Conservation (phyloP, 371 early-diverging fungal species). For the Massospora cicadina region DNA sequence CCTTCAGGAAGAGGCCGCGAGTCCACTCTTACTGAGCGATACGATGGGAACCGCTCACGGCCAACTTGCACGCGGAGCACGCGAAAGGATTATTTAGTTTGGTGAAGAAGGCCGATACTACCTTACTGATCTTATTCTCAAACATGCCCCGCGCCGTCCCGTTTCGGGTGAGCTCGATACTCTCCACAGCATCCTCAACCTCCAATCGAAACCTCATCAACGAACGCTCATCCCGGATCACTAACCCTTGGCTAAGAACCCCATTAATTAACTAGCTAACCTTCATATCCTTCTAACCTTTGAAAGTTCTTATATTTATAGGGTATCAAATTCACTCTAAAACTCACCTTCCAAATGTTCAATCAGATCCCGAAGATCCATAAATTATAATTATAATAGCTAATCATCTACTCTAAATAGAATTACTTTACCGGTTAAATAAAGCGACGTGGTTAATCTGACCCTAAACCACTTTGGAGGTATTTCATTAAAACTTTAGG, state of each 20-base stretch:
- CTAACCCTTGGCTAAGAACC: background rate
- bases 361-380: no score
- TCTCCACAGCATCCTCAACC: background rate
- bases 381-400: no score
- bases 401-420: no score
- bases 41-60: background rate
- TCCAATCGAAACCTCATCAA: background rate
- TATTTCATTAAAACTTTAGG: no score
- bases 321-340: no score
- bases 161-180: background rate
- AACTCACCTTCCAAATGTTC: no score
- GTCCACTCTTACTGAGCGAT: background rate
- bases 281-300: no score
- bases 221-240: background rate
- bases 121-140: background rate
- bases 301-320: no score
- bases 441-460: no score
- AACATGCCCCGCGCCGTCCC: background rate
- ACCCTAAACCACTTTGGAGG: no score
- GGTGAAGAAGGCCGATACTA: background rate
- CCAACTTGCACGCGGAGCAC: constrained; percentile 5
- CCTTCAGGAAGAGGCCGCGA: background rate
- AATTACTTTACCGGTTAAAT: no score
- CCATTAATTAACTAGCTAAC: no score
- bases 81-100: background rate